A percentile compares a stretch with the other conserved stretches of the same genome.
Evolutionary conservation across 805 yeast genomes (phyloP).

Genomic region (Starmerella potacharoeniae): DNA sequence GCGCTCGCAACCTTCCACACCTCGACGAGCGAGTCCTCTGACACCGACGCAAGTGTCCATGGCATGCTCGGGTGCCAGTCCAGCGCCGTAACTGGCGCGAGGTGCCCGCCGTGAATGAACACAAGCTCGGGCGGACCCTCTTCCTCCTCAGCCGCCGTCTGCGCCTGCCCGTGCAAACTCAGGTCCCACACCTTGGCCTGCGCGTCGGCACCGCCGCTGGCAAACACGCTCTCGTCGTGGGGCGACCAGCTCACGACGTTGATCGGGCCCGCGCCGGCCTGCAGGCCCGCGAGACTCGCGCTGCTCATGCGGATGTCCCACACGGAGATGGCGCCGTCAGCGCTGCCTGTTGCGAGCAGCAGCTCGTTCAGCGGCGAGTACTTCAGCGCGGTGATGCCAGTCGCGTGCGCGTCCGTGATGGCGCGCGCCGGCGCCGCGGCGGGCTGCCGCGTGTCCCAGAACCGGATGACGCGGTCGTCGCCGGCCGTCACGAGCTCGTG

Average conservation of each 20-base stretch:
- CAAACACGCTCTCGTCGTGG: constrained; percentile 40
- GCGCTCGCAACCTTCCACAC: constrained; percentile 59
- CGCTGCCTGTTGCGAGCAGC: constrained; percentile 64
- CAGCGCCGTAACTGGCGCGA: constrained; percentile 53
- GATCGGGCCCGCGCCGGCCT: constrained; percentile 53
- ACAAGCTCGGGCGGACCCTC: constrained; percentile 64
- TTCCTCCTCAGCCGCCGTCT: constrained; percentile 43
- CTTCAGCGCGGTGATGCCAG: constrained; percentile 55
- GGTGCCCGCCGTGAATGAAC: constrained; percentile 83
- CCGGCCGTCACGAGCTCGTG: constrained; percentile 65
- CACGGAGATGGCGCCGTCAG: constrained; percentile 58
- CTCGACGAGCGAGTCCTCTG: constrained; percentile 65
- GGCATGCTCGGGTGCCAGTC: constrained; percentile 53
- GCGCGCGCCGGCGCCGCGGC: constrained; percentile 4
- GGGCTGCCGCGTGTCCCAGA: constrained; percentile 39
- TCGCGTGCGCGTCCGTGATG: constrained; percentile 40
- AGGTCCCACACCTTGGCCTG: constrained; percentile 70
- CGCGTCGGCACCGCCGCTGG: constrained; percentile 55
- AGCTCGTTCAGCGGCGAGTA: constrained; percentile 47
- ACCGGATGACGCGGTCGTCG: constrained; percentile 56
- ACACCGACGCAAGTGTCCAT: constrained; percentile 52
- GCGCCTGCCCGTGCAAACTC: constrained; percentile 39
- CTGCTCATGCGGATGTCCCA: constrained; percentile 63
- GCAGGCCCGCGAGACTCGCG: constrained; percentile 49
- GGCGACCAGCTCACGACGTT: constrained; percentile 47